phyloP scores from a whole-genome alignment of 108 stramenopile species.

The Nitzschia sp. region DNA sequence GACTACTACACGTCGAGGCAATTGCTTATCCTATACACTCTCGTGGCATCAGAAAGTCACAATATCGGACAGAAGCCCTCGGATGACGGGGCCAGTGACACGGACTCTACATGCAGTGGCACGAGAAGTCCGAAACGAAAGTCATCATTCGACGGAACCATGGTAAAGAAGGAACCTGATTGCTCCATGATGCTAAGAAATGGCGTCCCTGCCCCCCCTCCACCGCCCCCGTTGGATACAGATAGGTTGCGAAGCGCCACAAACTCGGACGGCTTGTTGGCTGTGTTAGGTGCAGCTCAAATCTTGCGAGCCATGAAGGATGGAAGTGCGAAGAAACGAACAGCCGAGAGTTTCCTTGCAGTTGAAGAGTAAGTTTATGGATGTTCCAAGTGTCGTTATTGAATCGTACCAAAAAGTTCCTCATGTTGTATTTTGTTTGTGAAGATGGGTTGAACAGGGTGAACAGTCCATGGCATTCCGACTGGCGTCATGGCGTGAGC shows the following conservation, averaged over 20 bases:
- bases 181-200: slow-evolving; percentile 20
- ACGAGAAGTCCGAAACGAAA: not conserved
- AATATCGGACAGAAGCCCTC: slow-evolving; percentile 18
- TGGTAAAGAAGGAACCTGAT: slow-evolving; percentile 19
- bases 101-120: not conserved
- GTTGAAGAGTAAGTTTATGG: slow-evolving; percentile 74
- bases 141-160: slow-evolving; percentile 24
- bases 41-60: slow-evolving; percentile 72
- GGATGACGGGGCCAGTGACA: not conserved
- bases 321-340: slow-evolving; percentile 68
- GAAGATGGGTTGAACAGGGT: slow-evolving; percentile 79
- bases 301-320: slow-evolving; percentile 82
- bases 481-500: slow-evolving; percentile 83
- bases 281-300: slow-evolving; percentile 83
- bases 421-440: not conserved
- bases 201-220: slow-evolving; percentile 53
- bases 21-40: slow-evolving; percentile 77
- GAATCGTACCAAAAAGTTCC: not conserved
- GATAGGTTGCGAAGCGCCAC: slow-evolving; percentile 84
- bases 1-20: slow-evolving; percentile 86
- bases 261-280: slow-evolving; percentile 84
- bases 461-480: slow-evolving; percentile 89
- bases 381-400: not conserved
- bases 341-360: slow-evolving; percentile 65
- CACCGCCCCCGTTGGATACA: slow-evolving; percentile 89